Evolutionary conservation across 2,329 filamentous ascomycete genomes (phyloP).

Genomic region (Talaromyces sp.): DNA sequence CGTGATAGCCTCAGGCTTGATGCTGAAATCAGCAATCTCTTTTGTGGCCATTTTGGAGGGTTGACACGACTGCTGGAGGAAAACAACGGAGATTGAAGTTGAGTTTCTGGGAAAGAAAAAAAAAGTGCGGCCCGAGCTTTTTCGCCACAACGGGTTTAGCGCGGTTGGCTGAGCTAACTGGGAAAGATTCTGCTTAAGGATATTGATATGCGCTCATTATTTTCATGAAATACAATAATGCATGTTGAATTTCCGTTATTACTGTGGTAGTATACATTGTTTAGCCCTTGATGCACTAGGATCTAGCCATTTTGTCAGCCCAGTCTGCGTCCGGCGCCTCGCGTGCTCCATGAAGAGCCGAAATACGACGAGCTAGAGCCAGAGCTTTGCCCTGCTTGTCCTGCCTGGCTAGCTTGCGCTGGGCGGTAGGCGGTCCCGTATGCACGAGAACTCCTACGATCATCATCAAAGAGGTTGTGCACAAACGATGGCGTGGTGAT

Average conservation of each 20-base stretch:
- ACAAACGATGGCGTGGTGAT: constrained; percentile 70
- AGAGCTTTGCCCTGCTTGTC: not conserved
- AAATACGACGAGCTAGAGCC: not conserved
- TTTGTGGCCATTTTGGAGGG: constrained; percentile 39
- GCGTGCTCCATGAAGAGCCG: constrained; percentile 7
- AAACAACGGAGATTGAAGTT: not conserved
- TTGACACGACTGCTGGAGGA: constrained; percentile 19
- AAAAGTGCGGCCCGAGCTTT: constrained; percentile 13
- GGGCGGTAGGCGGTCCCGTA: not conserved
- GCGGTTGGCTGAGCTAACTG: not conserved
- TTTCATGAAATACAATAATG: not conserved
- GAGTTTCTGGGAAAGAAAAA: constrained; percentile 8
- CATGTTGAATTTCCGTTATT: not conserved
- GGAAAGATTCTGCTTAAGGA: too few relatives aligned
- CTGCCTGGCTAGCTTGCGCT: not conserved
- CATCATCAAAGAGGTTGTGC: constrained; percentile 55
- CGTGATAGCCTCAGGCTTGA: constrained; percentile 83
- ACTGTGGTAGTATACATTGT: not conserved
- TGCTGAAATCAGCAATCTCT: constrained; percentile 69
- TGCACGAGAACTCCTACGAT: not conserved
- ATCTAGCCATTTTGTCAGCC: not conserved
- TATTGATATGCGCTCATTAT: too few relatives aligned
- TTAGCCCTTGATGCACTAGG: not conserved
- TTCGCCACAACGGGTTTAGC: constrained; percentile 6
- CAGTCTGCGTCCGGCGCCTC: constrained; percentile 8